These are phyloP conservation scores for Penicillium dipodomyicola DNA, from an alignment of 495 filamentous ascomycete species.

Conservation along the genomic window DNA sequence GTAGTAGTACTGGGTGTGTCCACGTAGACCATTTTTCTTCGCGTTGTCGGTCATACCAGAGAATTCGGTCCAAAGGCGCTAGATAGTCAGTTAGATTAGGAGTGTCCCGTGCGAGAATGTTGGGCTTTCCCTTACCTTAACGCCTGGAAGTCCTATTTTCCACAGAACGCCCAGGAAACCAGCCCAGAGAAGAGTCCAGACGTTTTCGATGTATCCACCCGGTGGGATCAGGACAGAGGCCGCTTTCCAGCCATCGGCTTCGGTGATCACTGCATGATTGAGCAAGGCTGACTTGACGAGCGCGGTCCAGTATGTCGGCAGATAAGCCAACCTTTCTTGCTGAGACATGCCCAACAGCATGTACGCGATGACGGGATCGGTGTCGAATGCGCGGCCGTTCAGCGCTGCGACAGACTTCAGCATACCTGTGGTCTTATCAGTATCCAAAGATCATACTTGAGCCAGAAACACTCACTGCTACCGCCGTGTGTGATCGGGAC, in stretches of 20 bases:
- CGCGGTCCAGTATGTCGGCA: conserved; percentile 26
- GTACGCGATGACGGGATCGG: conserved; percentile 29
- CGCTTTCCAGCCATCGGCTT: conserved; percentile 30
- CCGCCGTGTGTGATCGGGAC: conserved; percentile 25
- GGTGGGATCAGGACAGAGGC: conserved; percentile 28
- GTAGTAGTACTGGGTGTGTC: conserved; percentile 29
- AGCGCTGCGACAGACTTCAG: conserved; percentile 19
- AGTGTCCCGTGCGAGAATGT: neutral
- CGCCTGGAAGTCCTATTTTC: conserved; percentile 23
- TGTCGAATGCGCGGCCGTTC: conserved; percentile 26
- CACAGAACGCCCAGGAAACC: conserved; percentile 26
- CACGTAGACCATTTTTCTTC: conserved; percentile 24
- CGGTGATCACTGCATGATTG: conserved; percentile 29
- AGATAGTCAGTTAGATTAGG: neutral
- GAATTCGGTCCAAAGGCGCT: conserved; percentile 30
- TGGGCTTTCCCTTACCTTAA: conserved; percentile 16
- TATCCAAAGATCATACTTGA: neutral
- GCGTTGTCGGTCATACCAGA: conserved; percentile 30
- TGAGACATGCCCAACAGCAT: conserved; percentile 26
- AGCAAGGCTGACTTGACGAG: conserved; percentile 26
- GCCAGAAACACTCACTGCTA: conserved; percentile 13
- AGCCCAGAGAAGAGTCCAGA: conserved; percentile 24
- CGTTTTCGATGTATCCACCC: conserved; percentile 19
- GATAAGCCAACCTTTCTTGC: conserved; percentile 24
- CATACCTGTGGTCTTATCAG: conserved; percentile 15